Base-by-base conservation (phyloP, 768 basidiomycete genomes). In the Boletus subcaerulescens region DNA sequence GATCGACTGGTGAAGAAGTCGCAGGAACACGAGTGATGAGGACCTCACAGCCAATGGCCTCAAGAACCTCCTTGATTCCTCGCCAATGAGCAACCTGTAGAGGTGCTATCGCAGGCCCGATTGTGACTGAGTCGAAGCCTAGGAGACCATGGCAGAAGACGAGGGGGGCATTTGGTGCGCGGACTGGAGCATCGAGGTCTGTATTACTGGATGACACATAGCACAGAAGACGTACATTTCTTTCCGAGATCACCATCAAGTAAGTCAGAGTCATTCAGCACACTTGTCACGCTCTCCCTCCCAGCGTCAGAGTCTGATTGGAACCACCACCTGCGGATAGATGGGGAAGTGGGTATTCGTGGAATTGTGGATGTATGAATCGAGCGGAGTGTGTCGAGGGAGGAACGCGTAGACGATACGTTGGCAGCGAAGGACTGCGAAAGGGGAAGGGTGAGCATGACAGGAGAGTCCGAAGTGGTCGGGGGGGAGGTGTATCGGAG, bases 61-160 rank as follows among this genome's bases (percentile, higher is more conserved):
- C 87, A 8, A 99, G 78, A 17, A 90, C 93, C 67, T 98, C 92
- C 65, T 89, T 87, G 59, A 99, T 96, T 8, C 97, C 97, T 36
- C 96, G 82, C 97, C 97, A 99, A 70, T 99, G 94, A 3, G 88
- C 80, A 40, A 99, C 92, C 64, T 94, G 85, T 17, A 98, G 63
- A 5, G 92, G 86, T 13, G 87, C 85, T 53, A 87, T 89, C 43
- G 86, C 74, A 3, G 81, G 85, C 1, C 89, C 88, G 22, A 93
- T 86, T 3, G 84, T 88, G 60, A 94, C 82, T 0, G 85, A 86
- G 67, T 95, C 92, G 59, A 94, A 95, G 1, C 93, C 92, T 9
- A 98, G 79, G 1, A 97, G 80, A 10, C 95, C 96, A 66, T 98
- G 96, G 61, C 96, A 98, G 71, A 98, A 98, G 2, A 98, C 88